These are phyloP conservation scores for Acer negundo DNA, from an alignment of 345 rosid species.

Conservation along the genomic window DNA sequence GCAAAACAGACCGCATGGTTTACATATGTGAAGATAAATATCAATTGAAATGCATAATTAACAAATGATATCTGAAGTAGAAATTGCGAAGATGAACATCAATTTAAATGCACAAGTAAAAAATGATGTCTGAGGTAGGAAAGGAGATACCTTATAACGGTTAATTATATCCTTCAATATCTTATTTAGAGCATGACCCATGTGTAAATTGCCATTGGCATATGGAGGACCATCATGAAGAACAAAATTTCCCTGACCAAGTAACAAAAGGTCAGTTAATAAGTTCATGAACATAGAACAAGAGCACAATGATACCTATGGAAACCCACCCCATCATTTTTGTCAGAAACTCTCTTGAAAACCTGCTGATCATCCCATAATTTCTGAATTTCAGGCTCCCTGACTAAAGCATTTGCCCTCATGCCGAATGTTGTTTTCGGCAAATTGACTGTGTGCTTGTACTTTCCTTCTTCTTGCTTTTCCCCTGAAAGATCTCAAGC, in stretches of 20 bases:
- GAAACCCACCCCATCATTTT: conserved; percentile 73
- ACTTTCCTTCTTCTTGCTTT: conserved; percentile 85
- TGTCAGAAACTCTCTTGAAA: conserved; percentile 70
- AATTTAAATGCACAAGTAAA: conserved; percentile 6
- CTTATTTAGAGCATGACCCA: conserved; percentile 97
- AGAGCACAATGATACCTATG: conserved; percentile 6
- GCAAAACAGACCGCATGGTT: neutral
- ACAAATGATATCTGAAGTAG: conserved; percentile 10
- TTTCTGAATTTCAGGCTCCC: conserved; percentile 96
- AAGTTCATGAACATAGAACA: conserved; percentile 25
- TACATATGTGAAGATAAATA: neutral
- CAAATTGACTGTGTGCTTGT: conserved; percentile 87
- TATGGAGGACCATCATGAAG: conserved; percentile 99
- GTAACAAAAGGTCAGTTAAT: conserved; percentile 35
- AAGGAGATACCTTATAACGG: conserved; percentile 72
- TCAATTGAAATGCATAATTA: conserved; percentile 9
- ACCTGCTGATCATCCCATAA: conserved; percentile 86
- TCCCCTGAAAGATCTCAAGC: conserved; percentile 49
- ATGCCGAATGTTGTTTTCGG: conserved; percentile 86
- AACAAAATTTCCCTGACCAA: conserved; percentile 72
- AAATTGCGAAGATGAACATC: conserved; percentile 2
- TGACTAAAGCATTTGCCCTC: conserved; percentile 83
- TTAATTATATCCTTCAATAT: conserved; percentile 94
- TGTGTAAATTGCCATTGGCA: conserved; percentile 91
- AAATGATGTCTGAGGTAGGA: conserved; percentile 13